Evolutionary conservation across 306 rosid genomes (phyloP).

Genomic region (Hippophae rhamnoides): DNA sequence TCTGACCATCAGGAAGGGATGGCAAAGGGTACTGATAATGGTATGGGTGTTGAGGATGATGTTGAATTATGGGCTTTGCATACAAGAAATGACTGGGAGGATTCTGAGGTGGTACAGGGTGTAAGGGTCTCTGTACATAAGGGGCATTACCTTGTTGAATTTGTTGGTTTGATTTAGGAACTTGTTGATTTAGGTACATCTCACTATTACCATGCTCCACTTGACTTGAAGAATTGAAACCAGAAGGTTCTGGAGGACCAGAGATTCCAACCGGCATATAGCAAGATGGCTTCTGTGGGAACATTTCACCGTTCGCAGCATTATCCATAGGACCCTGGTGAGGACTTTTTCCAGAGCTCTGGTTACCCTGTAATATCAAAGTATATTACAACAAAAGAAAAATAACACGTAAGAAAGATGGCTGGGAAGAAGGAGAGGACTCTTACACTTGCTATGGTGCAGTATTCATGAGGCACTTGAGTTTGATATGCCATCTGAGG

Average conservation of each 20-base stretch:
- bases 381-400: background rate
- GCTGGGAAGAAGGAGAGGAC: background rate
- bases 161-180: slow-evolving; percentile 55
- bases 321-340: slow-evolving; percentile 50
- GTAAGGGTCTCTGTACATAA: slow-evolving; percentile 60
- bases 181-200: slow-evolving; percentile 52
- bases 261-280: slow-evolving; percentile 49
- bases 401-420: too few species aligned
- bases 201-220: slow-evolving; percentile 68
- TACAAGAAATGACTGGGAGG: slow-evolving; percentile 68
- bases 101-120: slow-evolving; percentile 63
- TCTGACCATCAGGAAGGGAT: slow-evolving; percentile 63
- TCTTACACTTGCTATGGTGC: slow-evolving; percentile 49
- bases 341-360: slow-evolving; percentile 58
- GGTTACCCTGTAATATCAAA: slow-evolving; percentile 62
- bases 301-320: slow-evolving; percentile 45
- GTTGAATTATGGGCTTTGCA: slow-evolving; percentile 62
- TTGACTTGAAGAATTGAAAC: slow-evolving; percentile 65
- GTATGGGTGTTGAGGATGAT: slow-evolving; percentile 63
- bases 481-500: slow-evolving; percentile 66
- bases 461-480: slow-evolving; percentile 28
- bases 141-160: slow-evolving; percentile 64
- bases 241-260: slow-evolving; percentile 64
- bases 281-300: slow-evolving; percentile 47
- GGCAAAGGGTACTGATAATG: slow-evolving; percentile 63